Percentiles rank a stretch among this genome's conserved stretches.
These are phyloP conservation scores for Mycena galericulata DNA, from an alignment of 768 basidiomycete species.

Conservation along the genomic window DNA sequence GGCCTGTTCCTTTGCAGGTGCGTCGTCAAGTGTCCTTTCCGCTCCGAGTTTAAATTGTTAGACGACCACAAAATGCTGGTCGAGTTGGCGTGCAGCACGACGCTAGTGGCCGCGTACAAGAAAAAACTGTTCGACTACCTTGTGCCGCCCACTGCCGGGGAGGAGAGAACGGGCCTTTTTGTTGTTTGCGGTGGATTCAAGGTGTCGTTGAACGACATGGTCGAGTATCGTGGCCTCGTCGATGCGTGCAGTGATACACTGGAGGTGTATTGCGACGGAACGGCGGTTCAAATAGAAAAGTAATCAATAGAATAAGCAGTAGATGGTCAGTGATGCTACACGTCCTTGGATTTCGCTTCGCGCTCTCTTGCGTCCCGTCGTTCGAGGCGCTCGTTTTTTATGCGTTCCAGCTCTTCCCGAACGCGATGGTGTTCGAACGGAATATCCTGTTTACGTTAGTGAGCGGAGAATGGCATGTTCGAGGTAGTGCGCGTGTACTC, in stretches of 20 bases:
- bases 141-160: conserved; percentile 50
- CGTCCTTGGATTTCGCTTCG: conserved; percentile 1
- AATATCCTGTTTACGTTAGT: conserved; percentile 55
- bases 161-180: conserved; percentile 65
- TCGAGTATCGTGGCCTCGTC: conserved; percentile 58
- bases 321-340: conserved; percentile 1
- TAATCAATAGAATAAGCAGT: background rate
- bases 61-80: conserved; percentile 83
- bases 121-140: conserved; percentile 64
- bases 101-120: conserved; percentile 75
- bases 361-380: conserved; percentile 19
- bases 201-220: conserved; percentile 64
- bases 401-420: conserved; percentile 76
- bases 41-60: conserved; percentile 38
- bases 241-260: conserved; percentile 49
- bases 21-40: conserved; percentile 31
- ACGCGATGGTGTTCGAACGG: conserved; percentile 76
- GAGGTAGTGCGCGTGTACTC: conserved; percentile 48
- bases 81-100: conserved; percentile 80
- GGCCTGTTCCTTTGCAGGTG: conserved; percentile 69
- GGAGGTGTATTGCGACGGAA: conserved; percentile 55
- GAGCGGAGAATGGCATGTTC: background rate
- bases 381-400: conserved; percentile 66
- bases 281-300: conserved; percentile 45
- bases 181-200: conserved; percentile 82